A percentile compares a stretch with the other conserved stretches of the same genome.
These are phyloP conservation scores for Trametes meyenii DNA, from an alignment of 768 basidiomycete genomes.

Conservation along the genomic window DNA sequence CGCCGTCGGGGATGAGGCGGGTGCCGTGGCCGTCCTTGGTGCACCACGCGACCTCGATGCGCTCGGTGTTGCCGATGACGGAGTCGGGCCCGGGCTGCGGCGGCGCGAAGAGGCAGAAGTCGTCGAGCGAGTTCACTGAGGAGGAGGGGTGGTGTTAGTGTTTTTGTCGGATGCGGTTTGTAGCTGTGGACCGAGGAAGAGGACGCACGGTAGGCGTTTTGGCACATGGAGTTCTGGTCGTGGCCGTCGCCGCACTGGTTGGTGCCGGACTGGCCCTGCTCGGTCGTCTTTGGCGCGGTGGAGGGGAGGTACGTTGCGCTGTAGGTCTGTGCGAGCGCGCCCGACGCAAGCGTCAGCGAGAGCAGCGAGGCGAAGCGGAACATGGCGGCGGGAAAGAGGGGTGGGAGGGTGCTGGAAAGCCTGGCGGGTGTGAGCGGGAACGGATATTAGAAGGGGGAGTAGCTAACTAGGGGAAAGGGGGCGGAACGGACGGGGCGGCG, in stretches of 20 bases:
- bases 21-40: slow-evolving; percentile 58
- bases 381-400: background rate
- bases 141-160: background rate
- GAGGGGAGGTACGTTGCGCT: slow-evolving; percentile 53
- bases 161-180: background rate
- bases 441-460: background rate
- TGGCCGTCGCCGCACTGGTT: slow-evolving; percentile 63
- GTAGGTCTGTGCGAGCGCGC: slow-evolving; percentile 39
- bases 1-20: slow-evolving; percentile 70
- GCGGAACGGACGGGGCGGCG: background rate
- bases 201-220: slow-evolving; percentile 62
- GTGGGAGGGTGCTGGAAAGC: background rate
- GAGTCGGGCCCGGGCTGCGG: slow-evolving; percentile 53
- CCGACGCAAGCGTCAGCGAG: slow-evolving; percentile 19
- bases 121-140: slow-evolving; percentile 60
- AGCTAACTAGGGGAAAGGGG: background rate
- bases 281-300: slow-evolving; percentile 48
- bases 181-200: background rate
- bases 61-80: slow-evolving; percentile 63
- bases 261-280: slow-evolving; percentile 64
- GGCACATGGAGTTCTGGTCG: slow-evolving; percentile 64
- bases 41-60: slow-evolving; percentile 59
- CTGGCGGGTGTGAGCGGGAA: background rate
- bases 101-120: slow-evolving; percentile 58
- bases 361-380: slow-evolving; percentile 16